A percentile compares a stretch with the other conserved stretches of the same genome.
Evolutionary conservation across 257 asterid genomes (phyloP).

Genomic region (Fraxinus anomala): DNA sequence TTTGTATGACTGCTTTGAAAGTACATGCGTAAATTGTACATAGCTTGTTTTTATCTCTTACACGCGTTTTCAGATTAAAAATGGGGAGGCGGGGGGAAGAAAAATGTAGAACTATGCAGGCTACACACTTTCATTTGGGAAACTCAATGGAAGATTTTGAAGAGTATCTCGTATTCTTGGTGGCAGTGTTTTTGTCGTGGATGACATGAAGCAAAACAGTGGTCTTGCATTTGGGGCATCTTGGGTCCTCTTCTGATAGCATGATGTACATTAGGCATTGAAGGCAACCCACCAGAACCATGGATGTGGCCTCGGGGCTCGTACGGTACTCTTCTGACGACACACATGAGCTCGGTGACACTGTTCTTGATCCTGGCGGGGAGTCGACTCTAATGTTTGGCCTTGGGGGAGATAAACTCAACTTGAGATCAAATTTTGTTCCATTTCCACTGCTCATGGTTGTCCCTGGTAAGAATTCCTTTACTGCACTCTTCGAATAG

Average conservation of each 20-base stretch:
- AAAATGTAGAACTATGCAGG: too few species aligned
- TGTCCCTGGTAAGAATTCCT: not conserved
- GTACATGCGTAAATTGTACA: not conserved
- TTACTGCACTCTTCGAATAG: not conserved
- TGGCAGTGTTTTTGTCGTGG: not conserved
- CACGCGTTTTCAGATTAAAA: not conserved
- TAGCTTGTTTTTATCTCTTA: not conserved
- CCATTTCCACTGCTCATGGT: not conserved
- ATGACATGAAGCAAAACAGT: conserved; percentile 4
- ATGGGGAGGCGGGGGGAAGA: too few species aligned
- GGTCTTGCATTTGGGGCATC: conserved; percentile 18
- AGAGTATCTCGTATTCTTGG: not conserved
- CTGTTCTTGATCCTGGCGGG: not conserved
- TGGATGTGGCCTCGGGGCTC: not conserved
- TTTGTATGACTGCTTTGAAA: not conserved
- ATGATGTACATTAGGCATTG: conserved; percentile 8
- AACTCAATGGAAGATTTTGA: not conserved
- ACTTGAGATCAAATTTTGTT: not conserved
- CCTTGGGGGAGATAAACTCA: conserved; percentile 9
- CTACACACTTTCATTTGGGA: too few species aligned
- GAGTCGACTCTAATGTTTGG: not conserved
- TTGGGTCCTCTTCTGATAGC: conserved; percentile 4
- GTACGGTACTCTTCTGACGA: not conserved
- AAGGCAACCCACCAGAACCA: conserved; percentile 3
- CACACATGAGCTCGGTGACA: conserved; percentile 2